Base-by-base conservation (phyloP, 1,139 yeast genomes). In the Sugiyamaella neomexicana region DNA sequence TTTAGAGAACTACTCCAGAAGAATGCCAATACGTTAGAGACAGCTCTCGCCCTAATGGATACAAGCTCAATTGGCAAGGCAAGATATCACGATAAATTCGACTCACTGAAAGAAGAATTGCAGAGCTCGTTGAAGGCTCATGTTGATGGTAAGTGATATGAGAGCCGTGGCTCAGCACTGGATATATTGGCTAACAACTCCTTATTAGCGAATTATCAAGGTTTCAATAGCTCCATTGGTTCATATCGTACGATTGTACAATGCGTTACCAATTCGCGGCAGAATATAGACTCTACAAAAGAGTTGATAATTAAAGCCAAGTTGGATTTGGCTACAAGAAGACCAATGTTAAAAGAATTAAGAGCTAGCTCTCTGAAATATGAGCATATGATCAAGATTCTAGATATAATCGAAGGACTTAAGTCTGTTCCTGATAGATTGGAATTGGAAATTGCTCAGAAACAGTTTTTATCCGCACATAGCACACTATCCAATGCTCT, bases 1-100 rank as follows among this genome's bases (percentile, higher is more conserved):
- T 67, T 69, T 68, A 63, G 63, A 47, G 75, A 71, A 47, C 69
- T 77, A 5, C 70, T 75, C 44, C 68, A 71, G 32, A 74, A 75
- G 58, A 67, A 76, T 56, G 77, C 95, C 51, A 89, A 89, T 67
- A 96, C 97, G 0, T 76, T 91, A 43, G 97, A 89, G 63, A 75
- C 86, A 54, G 96, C 97, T 0, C 75, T 91, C 46, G 82, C 93
- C 0, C 75, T 91, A 56, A 75, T 89, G 62, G 97, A 91, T 68
- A 85, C 83, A 62, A 83, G 95, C 2, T 87, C 96, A 1, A 95
- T 90, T 32, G 98, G 98, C 0, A 72, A 87, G 65, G 95, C 96
- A 0, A 85, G 85, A 64, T 80, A 85, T 59, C 76, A 78, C 55
- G 74, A 74, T 13, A 74, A 80, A 57, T 83, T 91, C 12, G 81